These are phyloP conservation scores for Lactarius sanguifluus DNA, from an alignment of 768 basidiomycete species.

Conservation along the genomic window DNA sequence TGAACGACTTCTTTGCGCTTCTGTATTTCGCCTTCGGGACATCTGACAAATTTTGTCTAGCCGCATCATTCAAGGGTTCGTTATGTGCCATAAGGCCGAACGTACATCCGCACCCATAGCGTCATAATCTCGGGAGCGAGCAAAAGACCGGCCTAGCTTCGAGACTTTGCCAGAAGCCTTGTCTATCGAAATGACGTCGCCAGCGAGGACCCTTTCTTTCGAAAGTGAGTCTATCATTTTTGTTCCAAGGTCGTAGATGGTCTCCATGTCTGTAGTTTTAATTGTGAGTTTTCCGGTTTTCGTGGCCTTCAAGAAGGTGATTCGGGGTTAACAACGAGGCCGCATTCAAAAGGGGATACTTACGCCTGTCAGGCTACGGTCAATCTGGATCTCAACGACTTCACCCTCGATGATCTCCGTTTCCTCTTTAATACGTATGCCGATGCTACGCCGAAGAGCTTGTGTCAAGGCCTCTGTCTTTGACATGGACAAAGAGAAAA, in stretches of 20 bases:
- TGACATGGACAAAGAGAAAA: slow-evolving; percentile 97
- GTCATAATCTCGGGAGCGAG: slow-evolving; percentile 96
- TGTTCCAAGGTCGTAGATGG: slow-evolving; percentile 95
- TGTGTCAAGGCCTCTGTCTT: slow-evolving; percentile 98
- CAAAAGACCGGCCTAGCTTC: slow-evolving; percentile 94
- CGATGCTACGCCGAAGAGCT: slow-evolving; percentile 93
- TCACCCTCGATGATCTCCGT: slow-evolving; percentile 97
- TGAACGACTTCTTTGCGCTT: slow-evolving; percentile 97
- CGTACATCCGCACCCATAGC: slow-evolving; percentile 98
- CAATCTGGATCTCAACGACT: slow-evolving; percentile 98
- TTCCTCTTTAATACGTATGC: slow-evolving; percentile 96
- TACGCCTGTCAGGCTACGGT: slow-evolving; percentile 94
- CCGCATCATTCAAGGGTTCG: slow-evolving; percentile 5
- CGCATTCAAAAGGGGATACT: slow-evolving; percentile 33
- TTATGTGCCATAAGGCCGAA: slow-evolving; percentile 28
- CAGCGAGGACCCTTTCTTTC: slow-evolving; percentile 94
- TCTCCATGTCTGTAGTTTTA: slow-evolving; percentile 99
- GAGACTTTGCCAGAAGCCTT: slow-evolving; percentile 96
- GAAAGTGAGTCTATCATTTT: slow-evolving; percentile 99
- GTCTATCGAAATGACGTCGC: slow-evolving; percentile 96
- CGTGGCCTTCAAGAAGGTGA: slow-evolving; percentile 61
- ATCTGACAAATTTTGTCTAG: slow-evolving; percentile 98
- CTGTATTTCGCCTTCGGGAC: slow-evolving; percentile 97
- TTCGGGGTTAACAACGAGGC: background rate
- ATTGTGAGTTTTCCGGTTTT: slow-evolving; percentile 98